Evolutionary conservation across 768 basidiomycete species (phyloP).

Genomic region (Lactarius quietus): DNA sequence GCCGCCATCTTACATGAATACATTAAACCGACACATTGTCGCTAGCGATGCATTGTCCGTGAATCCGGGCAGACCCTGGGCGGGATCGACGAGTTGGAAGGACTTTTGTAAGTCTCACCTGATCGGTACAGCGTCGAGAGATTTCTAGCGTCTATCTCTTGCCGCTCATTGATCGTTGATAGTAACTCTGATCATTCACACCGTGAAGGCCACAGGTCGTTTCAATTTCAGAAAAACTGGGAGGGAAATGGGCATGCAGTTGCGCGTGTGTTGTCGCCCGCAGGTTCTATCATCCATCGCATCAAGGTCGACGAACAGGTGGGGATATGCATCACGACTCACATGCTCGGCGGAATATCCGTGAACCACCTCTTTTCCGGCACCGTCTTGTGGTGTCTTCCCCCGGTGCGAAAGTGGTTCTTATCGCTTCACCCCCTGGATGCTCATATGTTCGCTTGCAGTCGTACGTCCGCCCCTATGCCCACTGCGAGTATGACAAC

Average conservation of each 20-base stretch:
- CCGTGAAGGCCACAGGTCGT: slow-evolving; percentile 43
- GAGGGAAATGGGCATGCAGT: slow-evolving; percentile 45
- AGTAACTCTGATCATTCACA: slow-evolving; percentile 7
- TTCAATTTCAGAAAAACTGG: slow-evolving; percentile 52
- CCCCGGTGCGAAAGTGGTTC: slow-evolving; percentile 41
- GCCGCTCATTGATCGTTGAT: not conserved
- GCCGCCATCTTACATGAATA: slow-evolving; percentile 37
- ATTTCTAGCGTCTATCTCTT: not conserved
- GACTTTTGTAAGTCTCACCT: slow-evolving; percentile 13
- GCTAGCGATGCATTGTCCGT: slow-evolving; percentile 33
- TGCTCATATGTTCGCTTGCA: slow-evolving; percentile 27
- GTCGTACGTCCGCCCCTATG: slow-evolving; percentile 51
- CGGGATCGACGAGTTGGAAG: not conserved
- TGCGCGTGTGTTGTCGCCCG: slow-evolving; percentile 34
- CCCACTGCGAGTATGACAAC: slow-evolving; percentile 70
- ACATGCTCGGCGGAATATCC: slow-evolving; percentile 48
- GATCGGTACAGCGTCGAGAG: slow-evolving; percentile 17
- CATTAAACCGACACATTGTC: slow-evolving; percentile 30
- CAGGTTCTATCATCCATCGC: slow-evolving; percentile 52
- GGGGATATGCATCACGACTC: slow-evolving; percentile 58
- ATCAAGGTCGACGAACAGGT: slow-evolving; percentile 71
- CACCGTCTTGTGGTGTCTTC: slow-evolving; percentile 55
- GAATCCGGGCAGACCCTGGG: slow-evolving; percentile 29
- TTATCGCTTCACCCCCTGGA: not conserved
- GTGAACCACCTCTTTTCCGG: slow-evolving; percentile 54